phyloP scores from a whole-genome alignment of 2,329 filamentous ascomycete genomes.

The Ciborinia camelliae region DNA sequence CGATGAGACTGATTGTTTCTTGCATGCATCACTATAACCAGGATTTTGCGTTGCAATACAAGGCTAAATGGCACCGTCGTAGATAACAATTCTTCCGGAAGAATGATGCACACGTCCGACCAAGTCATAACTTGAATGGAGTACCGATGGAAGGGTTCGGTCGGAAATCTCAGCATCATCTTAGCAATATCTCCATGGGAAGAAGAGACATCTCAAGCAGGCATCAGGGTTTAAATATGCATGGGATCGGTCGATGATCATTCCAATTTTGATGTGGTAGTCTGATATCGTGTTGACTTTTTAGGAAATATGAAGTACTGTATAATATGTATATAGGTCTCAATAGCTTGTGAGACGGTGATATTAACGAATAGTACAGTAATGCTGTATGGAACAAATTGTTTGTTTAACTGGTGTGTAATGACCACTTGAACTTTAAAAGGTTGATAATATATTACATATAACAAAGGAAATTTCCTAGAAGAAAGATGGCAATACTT shows the following conservation, averaged over 20 bases:
- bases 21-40: conserved; percentile 9
- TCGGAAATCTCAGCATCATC: conserved; percentile 19
- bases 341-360: conserved; percentile 4
- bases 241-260: conserved; percentile 16
- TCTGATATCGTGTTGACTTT: conserved; percentile 8
- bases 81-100: conserved; percentile 2
- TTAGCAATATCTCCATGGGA: conserved; percentile 14
- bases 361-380: not conserved
- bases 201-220: not conserved
- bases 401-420: not conserved
- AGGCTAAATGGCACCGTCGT: conserved; percentile 5
- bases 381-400: not conserved
- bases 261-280: not conserved
- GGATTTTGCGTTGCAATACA: conserved; percentile 14
- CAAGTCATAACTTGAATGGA: conserved; percentile 15
- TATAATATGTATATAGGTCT: not conserved
- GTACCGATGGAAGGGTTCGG: conserved; percentile 20
- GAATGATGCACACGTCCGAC: conserved; percentile 5
- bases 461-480: not conserved
- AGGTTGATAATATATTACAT: not conserved
- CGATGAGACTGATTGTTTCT: not conserved
- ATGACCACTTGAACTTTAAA: not conserved
- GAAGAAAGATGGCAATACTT: not conserved
- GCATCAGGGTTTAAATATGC: conserved; percentile 17
- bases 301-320: conserved; percentile 12